These are phyloP conservation scores for Lentithecium fluviatile DNA, from an alignment of 495 filamentous ascomycete species.

Conservation along the genomic window DNA sequence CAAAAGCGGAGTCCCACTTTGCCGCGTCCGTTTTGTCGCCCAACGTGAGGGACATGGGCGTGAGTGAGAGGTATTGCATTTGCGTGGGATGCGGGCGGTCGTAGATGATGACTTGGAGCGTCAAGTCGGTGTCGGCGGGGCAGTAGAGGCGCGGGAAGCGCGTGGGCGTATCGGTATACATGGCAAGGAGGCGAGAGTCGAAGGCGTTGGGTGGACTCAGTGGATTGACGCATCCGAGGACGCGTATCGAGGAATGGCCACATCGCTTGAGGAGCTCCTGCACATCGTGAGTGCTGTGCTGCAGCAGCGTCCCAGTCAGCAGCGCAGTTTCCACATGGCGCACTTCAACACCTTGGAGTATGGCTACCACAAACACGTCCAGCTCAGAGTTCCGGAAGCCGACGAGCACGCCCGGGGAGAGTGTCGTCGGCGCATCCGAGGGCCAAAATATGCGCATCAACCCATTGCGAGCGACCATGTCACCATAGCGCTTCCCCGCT, in stretches of 20 bases:
- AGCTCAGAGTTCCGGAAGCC: constrained; percentile 92
- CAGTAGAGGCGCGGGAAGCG: constrained; percentile 72
- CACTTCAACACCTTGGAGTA: constrained; percentile 84
- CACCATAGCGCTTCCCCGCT: constrained; percentile 69
- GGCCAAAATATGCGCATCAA: constrained; percentile 99
- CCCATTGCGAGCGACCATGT: constrained; percentile 76
- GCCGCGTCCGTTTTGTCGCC: constrained; percentile 64
- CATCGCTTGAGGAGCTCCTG: constrained; percentile 79
- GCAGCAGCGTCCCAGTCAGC: constrained; percentile 76
- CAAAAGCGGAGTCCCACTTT: constrained; percentile 39
- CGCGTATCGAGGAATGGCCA: constrained; percentile 76
- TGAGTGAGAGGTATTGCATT: constrained; percentile 96
- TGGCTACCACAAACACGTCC: constrained; percentile 84
- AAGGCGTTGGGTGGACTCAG: constrained; percentile 52
- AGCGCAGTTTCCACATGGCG: constrained; percentile 85
- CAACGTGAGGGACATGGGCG: constrained; percentile 83
- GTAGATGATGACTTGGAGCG: constrained; percentile 85
- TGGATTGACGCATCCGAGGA: constrained; percentile 77
- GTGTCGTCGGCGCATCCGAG: constrained; percentile 71
- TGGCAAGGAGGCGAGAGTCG: constrained; percentile 69
- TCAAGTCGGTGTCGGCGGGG: constrained; percentile 56
- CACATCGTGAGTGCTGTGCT: constrained; percentile 78
- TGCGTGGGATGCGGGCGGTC: constrained; percentile 77
- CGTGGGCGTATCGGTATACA: constrained; percentile 56
- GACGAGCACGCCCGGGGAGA: constrained; percentile 74